phyloP scores from a whole-genome alignment of 352 stramenopile genomes.

The Phytophthora hybrid region DNA sequence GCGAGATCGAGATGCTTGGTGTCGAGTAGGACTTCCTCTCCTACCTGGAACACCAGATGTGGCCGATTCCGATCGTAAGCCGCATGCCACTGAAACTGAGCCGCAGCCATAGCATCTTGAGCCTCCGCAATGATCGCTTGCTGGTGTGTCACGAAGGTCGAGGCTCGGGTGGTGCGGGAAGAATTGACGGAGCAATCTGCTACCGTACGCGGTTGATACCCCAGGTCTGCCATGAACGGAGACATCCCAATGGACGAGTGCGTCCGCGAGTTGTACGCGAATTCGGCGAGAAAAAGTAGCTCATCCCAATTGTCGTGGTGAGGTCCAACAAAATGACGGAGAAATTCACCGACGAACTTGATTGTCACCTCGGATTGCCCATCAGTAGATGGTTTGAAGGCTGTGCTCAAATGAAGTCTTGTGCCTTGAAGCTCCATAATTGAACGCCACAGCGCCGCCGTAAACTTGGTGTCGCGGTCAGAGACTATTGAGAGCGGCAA shows the following conservation, averaged over 20 bases:
- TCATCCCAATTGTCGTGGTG: too few relatives aligned
- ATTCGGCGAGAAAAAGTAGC: not conserved
- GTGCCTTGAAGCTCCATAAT: too few relatives aligned
- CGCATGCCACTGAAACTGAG: not conserved
- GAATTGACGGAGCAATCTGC: not conserved
- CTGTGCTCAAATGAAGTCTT: too few relatives aligned
- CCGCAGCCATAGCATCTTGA: slow-evolving; percentile 2
- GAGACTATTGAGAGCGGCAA: too few relatives aligned
- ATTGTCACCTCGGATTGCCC: too few relatives aligned
- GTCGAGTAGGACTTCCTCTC: not conserved
- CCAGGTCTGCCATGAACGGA: not conserved
- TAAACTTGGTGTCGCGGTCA: too few relatives aligned
- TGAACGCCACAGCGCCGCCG: too few relatives aligned
- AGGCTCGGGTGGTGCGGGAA: not conserved
- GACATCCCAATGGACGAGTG: not conserved
- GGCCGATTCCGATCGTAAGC: slow-evolving; percentile 9
- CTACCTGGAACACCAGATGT: not conserved
- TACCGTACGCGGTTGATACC: not conserved
- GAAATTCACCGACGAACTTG: too few relatives aligned
- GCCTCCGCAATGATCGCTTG: slow-evolving; percentile 4
- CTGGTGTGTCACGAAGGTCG: not conserved
- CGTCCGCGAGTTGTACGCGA: not conserved
- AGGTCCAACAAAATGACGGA: too few relatives aligned
- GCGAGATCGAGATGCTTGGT: slow-evolving; percentile 3
- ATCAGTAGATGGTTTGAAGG: too few relatives aligned